Base-by-base conservation (phyloP, 2,329 filamentous ascomycete species). In the Epichloe elymi region DNA sequence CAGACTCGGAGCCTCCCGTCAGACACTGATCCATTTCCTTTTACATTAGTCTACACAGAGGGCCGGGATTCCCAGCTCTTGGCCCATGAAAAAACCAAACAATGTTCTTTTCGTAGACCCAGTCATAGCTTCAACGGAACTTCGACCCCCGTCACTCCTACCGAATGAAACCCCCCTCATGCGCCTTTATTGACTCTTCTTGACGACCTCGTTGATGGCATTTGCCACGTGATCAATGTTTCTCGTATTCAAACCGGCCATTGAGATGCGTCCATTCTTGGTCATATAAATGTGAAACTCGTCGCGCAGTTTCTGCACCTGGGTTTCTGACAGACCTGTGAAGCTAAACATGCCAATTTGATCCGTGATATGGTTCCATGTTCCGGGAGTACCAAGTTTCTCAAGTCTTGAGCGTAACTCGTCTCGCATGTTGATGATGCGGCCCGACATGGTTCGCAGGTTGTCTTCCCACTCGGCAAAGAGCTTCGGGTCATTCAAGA, bases 291-390 rank as follows among this genome's bases (percentile, higher is more conserved):
- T 76, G 67, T 93, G 87, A 53, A 75, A 79, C 48, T 86, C 79
- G 54, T 80, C 74, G 49, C 83, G 77, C 55, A 93, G 71, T 70
- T 80, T 82, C 59, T 78, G 59, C 7, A 91, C 87, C 65, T 93
- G 87, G 55, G 78, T 65, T 70, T 89, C 85, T 12, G 67, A 78
- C 65, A 94, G 70, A 12, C 88, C 88, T 1, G 88, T 94, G 68
- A 95, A 98, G 67, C 85, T 91, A 73, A 98, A 98, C 93, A 98
- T 98, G 72, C 93, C 93, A 65, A 98, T 98, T 77, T 98, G 93
- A 62, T 94, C 87, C 15, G 90, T 96, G 66, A 98, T 95, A 71
- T 98, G 93, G 64, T 90, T 88, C 93, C 93, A 98, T 14, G 79
- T 85, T 35, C 91, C 91, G 0, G 91, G 91, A 0, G 93, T 96